phyloP scores from a whole-genome alignment of 2,329 filamentous ascomycete species.

The Cercospora sesami region DNA sequence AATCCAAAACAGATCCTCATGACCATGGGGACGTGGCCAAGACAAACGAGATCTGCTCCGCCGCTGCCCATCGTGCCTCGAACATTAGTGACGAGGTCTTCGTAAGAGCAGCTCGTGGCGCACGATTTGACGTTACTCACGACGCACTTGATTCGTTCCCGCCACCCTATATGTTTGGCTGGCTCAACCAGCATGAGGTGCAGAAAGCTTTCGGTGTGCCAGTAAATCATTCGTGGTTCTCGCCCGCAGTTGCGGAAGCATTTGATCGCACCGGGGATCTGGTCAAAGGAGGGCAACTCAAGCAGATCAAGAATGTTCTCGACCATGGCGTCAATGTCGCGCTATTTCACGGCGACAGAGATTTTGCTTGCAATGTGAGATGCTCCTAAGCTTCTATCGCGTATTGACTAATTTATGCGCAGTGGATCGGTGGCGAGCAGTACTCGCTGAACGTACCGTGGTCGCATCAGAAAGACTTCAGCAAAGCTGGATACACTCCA shows the following conservation, averaged over 20 bases:
- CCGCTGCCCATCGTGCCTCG: constrained; percentile 42
- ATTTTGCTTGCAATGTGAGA: constrained; percentile 50
- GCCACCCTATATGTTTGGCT: constrained; percentile 55
- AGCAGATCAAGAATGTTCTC: constrained; percentile 46
- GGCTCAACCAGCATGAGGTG: constrained; percentile 58
- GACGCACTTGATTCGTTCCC: constrained; percentile 46
- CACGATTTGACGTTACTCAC: constrained; percentile 59
- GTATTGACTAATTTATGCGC: neutral
- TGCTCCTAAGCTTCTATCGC: neutral
- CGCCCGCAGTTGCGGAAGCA: constrained; percentile 45
- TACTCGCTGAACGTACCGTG: constrained; percentile 54
- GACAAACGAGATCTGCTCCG: constrained; percentile 34
- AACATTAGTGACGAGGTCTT: constrained; percentile 52
- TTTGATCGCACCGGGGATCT: constrained; percentile 47
- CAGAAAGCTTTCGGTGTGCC: constrained; percentile 61
- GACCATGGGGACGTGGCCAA: constrained; percentile 46
- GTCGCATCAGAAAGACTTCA: constrained; percentile 47
- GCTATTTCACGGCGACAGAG: constrained; percentile 67
- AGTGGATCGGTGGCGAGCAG: constrained; percentile 58
- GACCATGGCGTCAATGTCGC: constrained; percentile 57
- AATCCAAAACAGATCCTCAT: constrained; percentile 52
- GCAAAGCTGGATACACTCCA: constrained; percentile 50
- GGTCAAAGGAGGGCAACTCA: constrained; percentile 37
- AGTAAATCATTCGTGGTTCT: constrained; percentile 33
- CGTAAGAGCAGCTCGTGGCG: constrained; percentile 44